A percentile compares a stretch with the other conserved stretches of the same genome.
Conservation (phyloP, 2,329 filamentous ascomycete genomes). For the Colletotrichum tanaceti region DNA sequence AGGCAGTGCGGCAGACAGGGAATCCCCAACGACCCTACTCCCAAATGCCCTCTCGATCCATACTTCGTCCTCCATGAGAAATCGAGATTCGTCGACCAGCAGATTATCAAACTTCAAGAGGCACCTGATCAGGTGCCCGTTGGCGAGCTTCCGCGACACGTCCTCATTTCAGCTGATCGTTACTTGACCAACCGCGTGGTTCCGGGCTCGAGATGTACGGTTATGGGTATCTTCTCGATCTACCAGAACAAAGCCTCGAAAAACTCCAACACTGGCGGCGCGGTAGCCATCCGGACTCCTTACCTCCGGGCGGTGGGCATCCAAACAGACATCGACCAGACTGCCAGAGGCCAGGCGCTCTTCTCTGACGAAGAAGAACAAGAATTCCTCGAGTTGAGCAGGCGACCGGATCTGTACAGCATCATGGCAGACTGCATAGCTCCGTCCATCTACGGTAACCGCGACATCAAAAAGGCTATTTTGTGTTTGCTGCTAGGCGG, state of each 20-base stretch:
- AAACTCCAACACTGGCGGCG: conserved; percentile 77
- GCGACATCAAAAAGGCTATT: conserved; percentile 97
- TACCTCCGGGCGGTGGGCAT: conserved; percentile 95
- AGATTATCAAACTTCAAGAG: conserved; percentile 97
- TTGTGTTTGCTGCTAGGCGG: conserved; percentile 92
- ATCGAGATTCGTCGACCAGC: conserved; percentile 95
- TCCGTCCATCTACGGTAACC: conserved; percentile 95
- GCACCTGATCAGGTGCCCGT: conserved; percentile 97
- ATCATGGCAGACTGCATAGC: conserved; percentile 93
- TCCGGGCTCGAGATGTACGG: conserved; percentile 90
- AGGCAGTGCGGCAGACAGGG: conserved; percentile 77
- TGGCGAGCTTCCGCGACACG: conserved; percentile 93
- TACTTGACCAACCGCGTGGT: conserved; percentile 97
- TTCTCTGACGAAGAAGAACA: conserved; percentile 98
- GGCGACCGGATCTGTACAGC: conserved; percentile 91
- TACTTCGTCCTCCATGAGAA: conserved; percentile 97
- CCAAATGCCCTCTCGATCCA: conserved; percentile 90
- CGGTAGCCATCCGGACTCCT: conserved; percentile 94
- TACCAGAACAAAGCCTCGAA: conserved; percentile 93
- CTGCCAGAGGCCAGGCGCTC: conserved; percentile 82
- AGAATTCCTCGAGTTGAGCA: conserved; percentile 91
- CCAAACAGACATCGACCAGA: conserved; percentile 89
- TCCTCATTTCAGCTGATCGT: conserved; percentile 94
- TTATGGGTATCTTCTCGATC: conserved; percentile 98
- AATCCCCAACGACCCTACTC: conserved; percentile 72